Conservation (phyloP, 345 rosid species). For the Gossypium raimondii region DNA sequence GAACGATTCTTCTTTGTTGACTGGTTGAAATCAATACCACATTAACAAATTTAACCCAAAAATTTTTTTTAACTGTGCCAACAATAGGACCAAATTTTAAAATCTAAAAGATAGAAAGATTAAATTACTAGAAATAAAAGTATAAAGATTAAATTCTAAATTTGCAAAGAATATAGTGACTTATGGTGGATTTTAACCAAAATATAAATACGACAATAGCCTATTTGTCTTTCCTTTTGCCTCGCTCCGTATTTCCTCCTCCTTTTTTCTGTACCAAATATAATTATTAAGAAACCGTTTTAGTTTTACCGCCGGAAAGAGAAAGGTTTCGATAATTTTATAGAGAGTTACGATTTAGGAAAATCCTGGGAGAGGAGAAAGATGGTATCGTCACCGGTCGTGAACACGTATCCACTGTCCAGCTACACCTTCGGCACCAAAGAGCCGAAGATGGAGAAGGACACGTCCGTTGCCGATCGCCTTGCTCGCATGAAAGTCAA, state of each 20-base stretch:
- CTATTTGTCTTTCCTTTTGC: neutral
- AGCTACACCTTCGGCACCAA: slow-evolving; percentile 96
- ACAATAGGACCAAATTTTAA: too few relatives aligned
- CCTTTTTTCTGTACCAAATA: too few relatives aligned
- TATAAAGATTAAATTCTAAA: too few relatives aligned
- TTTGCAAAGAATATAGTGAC: too few relatives aligned
- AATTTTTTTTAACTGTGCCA: too few relatives aligned
- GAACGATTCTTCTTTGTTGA: too few relatives aligned
- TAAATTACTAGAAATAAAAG: too few relatives aligned
- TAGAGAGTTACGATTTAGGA: neutral
- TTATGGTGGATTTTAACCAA: too few relatives aligned
- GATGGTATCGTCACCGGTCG: slow-evolving; percentile 76
- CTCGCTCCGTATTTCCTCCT: neutral
- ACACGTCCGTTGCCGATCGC: slow-evolving; percentile 93
- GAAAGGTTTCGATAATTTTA: neutral
- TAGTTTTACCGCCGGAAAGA: neutral
- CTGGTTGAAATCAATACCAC: too few relatives aligned
- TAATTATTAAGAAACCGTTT: neutral
- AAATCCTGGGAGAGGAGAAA: slow-evolving; percentile 5
- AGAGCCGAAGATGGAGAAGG: slow-evolving; percentile 95
- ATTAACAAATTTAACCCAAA: too few relatives aligned
- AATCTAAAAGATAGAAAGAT: too few relatives aligned
- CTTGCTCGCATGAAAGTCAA: slow-evolving; percentile 99
- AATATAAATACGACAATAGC: neutral
- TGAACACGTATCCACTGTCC: slow-evolving; percentile 85